A percentile compares a stretch with the other conserved stretches of the same genome.
These are phyloP conservation scores for Pseudoscleropodium purum DNA, from an alignment of 225 moss, liverwort and hornwort genomes.

Conservation along the genomic window DNA sequence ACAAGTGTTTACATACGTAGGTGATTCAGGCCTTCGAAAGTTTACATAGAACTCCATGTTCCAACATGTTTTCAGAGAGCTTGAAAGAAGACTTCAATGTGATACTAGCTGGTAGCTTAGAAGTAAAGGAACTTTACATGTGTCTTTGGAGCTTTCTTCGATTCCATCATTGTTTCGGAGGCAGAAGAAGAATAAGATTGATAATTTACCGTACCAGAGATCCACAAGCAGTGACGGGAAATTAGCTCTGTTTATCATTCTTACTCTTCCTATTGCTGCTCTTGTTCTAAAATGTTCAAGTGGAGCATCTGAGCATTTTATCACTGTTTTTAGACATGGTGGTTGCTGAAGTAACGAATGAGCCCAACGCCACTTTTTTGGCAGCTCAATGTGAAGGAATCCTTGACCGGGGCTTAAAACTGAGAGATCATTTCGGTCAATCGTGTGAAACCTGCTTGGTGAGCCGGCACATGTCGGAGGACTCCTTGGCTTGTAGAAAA, in stretches of 20 bases:
- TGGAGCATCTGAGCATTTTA: neutral
- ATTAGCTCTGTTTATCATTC: neutral
- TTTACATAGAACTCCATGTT: neutral
- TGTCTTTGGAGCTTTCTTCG: too few species aligned
- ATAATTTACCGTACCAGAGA: neutral
- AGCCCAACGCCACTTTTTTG: neutral
- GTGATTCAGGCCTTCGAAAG: neutral
- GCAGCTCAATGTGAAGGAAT: slow-evolving; percentile 41
- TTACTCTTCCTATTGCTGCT: neutral
- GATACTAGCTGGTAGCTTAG: neutral
- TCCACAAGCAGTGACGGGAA: neutral
- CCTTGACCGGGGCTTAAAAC: slow-evolving; percentile 56
- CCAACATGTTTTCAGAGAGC: too few species aligned
- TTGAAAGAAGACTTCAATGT: too few species aligned
- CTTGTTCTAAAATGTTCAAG: neutral
- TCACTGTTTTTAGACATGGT: neutral
- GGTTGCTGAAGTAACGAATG: neutral
- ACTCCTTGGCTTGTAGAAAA: neutral
- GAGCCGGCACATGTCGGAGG: neutral
- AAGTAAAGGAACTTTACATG: neutral
- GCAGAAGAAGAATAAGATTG: too few species aligned
- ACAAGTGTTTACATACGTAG: neutral
- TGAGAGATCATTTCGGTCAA: slow-evolving; percentile 49
- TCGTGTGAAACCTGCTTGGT: slow-evolving; percentile 30
- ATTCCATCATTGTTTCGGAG: neutral